Base-by-base conservation (phyloP, 2,329 filamentous ascomycete species). In the Fusarium sp. region DNA sequence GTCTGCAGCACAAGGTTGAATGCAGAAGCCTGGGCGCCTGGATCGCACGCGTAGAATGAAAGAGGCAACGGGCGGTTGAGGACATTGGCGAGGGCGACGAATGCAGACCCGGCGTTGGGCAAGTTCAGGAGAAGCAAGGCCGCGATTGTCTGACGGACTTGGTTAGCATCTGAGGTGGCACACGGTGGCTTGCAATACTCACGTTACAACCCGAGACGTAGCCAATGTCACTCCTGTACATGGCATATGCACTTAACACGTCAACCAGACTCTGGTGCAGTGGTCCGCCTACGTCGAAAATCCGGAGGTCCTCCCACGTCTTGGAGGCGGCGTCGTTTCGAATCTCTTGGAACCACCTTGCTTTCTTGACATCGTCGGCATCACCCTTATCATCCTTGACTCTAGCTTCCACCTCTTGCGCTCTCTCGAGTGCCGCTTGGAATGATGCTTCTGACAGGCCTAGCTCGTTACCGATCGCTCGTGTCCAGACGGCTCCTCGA, bases 151-250 rank as follows among this genome's bases (percentile, higher is more conserved):
- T 92, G 61, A 23, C 18, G 37, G 57, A 69, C 48, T 54, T 44
- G 58, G 66, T 75, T 66, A 76, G 72, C 39, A 53, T 44, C 55
- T 60, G 15, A 54, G 57, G 54, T 54, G 59, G 15, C 44, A 50
- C 37, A 31, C 52, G 51, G 53, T 57, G 30, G 31, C n/a, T 63
- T 43, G 55, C 47, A 37, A 30, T 51, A 85, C 91, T 85, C 79
- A 93, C 90, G 76, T 94, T 92, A 71, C 91, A 92, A 57, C 92
- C 92, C 66, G 87, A 86, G 61, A 93, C 87, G 75, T 94, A 94
- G 67, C 93, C 92, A 74, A 95, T 92, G 76, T 96, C 93, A 71
- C 90, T 91, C 65, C 93, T 88, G 80, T 96, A 96, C 88, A 94
- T 92, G 58, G 90, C 86, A 79, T 95, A 95, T 7, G 93, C 94